Conservation (phyloP, 768 basidiomycete genomes). For the Gymnopilus junonius region DNA sequence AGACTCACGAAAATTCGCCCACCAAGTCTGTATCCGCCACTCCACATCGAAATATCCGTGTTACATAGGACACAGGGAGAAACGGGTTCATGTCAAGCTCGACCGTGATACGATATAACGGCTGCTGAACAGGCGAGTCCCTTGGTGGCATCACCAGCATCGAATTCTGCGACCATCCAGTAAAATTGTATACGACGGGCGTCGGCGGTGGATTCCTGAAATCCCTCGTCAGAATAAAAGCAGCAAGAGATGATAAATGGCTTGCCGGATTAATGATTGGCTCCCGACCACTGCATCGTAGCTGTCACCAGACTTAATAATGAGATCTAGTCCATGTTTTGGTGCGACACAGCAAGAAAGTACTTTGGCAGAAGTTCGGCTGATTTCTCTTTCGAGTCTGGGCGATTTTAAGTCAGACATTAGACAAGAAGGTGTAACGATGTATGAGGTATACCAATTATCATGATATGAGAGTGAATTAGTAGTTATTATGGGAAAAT, state of each 20-base stretch:
- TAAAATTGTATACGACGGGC: slow-evolving; percentile 46
- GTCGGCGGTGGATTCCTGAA: not conserved
- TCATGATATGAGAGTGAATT: not conserved
- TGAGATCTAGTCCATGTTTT: not conserved
- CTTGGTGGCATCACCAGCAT: slow-evolving; percentile 43
- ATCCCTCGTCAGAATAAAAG: not conserved
- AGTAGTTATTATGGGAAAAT: not conserved
- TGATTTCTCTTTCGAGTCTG: slow-evolving; percentile 16
- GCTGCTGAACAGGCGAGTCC: slow-evolving; percentile 26
- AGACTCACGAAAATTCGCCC: slow-evolving; percentile 41
- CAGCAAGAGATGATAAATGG: not conserved
- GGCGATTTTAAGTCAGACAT: not conserved
- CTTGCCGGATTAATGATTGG: not conserved
- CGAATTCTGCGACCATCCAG: slow-evolving; percentile 35
- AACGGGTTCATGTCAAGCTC: slow-evolving; percentile 50
- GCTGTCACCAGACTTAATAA: not conserved
- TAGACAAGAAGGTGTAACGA: not conserved
- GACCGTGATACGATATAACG: slow-evolving; percentile 47
- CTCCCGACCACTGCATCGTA: slow-evolving; percentile 8
- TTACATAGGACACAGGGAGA: slow-evolving; percentile 47
- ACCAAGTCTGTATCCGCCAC: slow-evolving; percentile 29
- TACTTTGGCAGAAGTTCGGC: slow-evolving; percentile 13
- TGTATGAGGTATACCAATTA: not conserved
- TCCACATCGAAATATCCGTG: slow-evolving; percentile 36
- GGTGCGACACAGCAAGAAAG: not conserved